phyloP scores from a whole-genome alignment of 2,329 filamentous ascomycete species.

The Botrytis porri region DNA sequence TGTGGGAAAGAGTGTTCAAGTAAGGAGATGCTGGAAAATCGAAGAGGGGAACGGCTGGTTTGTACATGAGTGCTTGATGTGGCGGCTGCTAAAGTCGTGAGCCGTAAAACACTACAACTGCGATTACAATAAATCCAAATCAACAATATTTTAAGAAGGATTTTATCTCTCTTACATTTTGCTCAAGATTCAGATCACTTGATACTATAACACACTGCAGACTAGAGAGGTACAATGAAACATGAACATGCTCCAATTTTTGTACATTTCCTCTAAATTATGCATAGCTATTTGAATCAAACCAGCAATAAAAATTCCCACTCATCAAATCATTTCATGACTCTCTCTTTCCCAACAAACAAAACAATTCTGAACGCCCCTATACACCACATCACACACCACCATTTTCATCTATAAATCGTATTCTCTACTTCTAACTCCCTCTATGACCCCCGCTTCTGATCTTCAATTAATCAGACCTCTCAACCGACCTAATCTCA shows the following conservation, averaged over 20 bases:
- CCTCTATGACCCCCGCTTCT: neutral
- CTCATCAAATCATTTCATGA: slow-evolving; percentile 6
- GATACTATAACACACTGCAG: neutral
- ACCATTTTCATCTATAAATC: slow-evolving; percentile 3
- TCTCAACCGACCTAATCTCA: slow-evolving; percentile 19
- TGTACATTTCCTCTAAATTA: neutral
- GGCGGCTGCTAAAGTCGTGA: neutral
- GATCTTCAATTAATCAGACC: neutral
- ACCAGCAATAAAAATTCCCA: neutral
- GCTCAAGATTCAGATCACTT: neutral
- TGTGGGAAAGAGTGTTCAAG: neutral
- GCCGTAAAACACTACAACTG: neutral
- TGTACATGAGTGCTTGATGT: neutral
- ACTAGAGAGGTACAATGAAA: neutral
- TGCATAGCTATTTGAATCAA: neutral
- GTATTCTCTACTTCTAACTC: neutral
- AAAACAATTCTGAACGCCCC: slow-evolving; percentile 4
- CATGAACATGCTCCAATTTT: neutral
- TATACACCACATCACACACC: neutral
- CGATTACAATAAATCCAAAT: neutral
- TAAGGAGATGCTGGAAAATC: neutral
- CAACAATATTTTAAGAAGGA: neutral
- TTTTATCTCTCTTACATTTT: neutral
- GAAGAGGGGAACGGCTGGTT: neutral
- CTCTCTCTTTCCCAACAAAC: neutral